Evolutionary conservation across 2,329 filamentous ascomycete genomes (phyloP).

Genomic region (Claviceps sp.): DNA sequence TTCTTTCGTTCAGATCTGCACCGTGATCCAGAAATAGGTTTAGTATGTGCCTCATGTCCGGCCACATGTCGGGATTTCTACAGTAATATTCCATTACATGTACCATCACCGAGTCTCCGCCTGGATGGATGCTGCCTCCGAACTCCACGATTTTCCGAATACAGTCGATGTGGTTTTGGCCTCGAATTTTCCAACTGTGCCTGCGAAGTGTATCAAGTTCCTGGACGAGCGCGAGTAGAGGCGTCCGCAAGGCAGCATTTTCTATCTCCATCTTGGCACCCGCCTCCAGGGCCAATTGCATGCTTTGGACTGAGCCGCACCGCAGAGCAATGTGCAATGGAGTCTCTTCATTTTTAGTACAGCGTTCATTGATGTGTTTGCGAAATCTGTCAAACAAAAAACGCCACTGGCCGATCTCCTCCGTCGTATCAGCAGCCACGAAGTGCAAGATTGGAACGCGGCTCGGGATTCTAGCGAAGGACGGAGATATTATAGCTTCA

Average conservation of each 20-base stretch:
- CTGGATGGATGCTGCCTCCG: conserved; percentile 1
- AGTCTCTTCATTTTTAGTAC: not conserved
- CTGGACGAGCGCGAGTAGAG: not conserved
- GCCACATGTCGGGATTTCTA: not conserved
- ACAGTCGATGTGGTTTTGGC: not conserved
- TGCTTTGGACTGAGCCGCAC: not conserved
- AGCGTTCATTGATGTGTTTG: not conserved
- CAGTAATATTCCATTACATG: not conserved
- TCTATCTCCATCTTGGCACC: not conserved
- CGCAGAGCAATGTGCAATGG: not conserved
- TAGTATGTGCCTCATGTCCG: not conserved
- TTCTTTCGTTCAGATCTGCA: not conserved
- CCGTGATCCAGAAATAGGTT: not conserved
- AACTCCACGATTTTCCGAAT: not conserved
- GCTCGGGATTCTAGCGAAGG: too few species aligned
- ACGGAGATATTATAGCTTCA: not conserved
- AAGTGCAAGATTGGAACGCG: not conserved
- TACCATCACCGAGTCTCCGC: not conserved
- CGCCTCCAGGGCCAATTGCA: not conserved
- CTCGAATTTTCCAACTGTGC: too few species aligned
- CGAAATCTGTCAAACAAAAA: not conserved
- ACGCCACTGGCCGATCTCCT: not conserved
- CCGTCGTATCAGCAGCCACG: not conserved
- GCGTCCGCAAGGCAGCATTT: not conserved
- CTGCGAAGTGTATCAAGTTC: not conserved